A percentile compares a stretch with the other conserved stretches of the same genome.
These are phyloP conservation scores for Aspergillus melleus DNA, from an alignment of 2,329 filamentous ascomycete species.

Conservation along the genomic window DNA sequence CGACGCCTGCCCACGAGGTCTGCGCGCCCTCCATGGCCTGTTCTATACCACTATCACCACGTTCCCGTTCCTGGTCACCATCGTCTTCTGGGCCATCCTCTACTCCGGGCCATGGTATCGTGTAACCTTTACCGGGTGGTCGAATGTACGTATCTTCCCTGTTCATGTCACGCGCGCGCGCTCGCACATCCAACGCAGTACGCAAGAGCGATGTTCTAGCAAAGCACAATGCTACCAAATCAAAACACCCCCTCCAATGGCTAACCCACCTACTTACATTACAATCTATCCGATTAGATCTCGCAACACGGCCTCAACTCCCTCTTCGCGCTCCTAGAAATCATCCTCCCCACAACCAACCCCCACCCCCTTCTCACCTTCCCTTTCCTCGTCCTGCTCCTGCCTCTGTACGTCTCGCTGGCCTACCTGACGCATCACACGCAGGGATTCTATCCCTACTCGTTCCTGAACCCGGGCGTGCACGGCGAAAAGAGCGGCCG, in stretches of 20 bases:
- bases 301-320: conserved; percentile 76
- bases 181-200: too few relatives aligned
- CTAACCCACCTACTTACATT: too few relatives aligned
- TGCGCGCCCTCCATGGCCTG: conserved; percentile 66
- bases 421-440: conserved; percentile 72
- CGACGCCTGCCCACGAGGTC: conserved; percentile 58
- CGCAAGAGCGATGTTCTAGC: too few relatives aligned
- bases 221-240: too few relatives aligned
- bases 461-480: conserved; percentile 67
- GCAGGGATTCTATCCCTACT: conserved; percentile 73
- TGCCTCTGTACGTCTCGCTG: conserved; percentile 70
- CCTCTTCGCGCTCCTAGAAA: conserved; percentile 72
- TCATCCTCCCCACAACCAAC: conserved; percentile 65
- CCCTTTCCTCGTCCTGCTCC: conserved; percentile 66
- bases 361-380: conserved; percentile 66
- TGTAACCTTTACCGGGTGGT: conserved; percentile 55
- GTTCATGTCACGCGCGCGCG: not conserved
- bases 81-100: conserved; percentile 69
- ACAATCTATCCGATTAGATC: conserved; percentile 43
- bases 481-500: conserved; percentile 49
- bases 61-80: conserved; percentile 68
- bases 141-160: conserved; percentile 39
- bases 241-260: too few relatives aligned
- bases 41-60: conserved; percentile 64
- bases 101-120: conserved; percentile 56